Evolutionary conservation across 2,329 filamentous ascomycete genomes (phyloP).

Genomic region (Neopestalotiopsis sp.): DNA sequence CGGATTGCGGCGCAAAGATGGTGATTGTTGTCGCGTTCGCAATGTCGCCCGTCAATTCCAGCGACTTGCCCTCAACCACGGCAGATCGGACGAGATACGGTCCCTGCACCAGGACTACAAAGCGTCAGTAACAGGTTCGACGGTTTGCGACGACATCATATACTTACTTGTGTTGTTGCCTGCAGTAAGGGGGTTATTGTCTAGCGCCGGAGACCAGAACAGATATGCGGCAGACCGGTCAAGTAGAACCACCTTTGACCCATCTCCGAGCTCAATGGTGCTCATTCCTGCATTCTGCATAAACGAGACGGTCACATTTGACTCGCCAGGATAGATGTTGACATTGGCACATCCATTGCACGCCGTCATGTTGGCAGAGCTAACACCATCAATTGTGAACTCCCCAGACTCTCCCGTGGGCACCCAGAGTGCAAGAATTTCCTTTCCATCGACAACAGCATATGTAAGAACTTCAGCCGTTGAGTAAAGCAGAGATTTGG

Average conservation of each 20-base stretch:
- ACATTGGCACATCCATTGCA: constrained; percentile 47
- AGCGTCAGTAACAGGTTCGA: not conserved
- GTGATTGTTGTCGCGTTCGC: constrained; percentile 47
- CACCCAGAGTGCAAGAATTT: constrained; percentile 58
- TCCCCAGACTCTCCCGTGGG: constrained; percentile 60
- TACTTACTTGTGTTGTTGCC: constrained; percentile 50
- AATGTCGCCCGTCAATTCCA: constrained; percentile 52
- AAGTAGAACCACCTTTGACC: constrained; percentile 55
- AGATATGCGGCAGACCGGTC: constrained; percentile 60
- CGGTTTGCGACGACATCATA: not conserved
- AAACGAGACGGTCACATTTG: constrained; percentile 51
- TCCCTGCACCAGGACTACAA: constrained; percentile 55
- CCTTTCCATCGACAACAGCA: constrained; percentile 50
- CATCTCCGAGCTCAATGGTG: constrained; percentile 51
- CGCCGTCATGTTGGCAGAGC: constrained; percentile 42
- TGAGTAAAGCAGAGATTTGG: constrained; percentile 57
- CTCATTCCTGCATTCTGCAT: constrained; percentile 55
- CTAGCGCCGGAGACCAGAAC: constrained; percentile 61
- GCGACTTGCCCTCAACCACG: constrained; percentile 37
- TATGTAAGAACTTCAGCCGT: constrained; percentile 62
- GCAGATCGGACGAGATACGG: constrained; percentile 58
- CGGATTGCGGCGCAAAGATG: constrained; percentile 51
- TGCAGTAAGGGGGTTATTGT: constrained; percentile 49
- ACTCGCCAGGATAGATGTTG: constrained; percentile 45
- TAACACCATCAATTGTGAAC: constrained; percentile 51